phyloP scores from a whole-genome alignment of 1,139 yeast species.

The Yarrowia galli region DNA sequence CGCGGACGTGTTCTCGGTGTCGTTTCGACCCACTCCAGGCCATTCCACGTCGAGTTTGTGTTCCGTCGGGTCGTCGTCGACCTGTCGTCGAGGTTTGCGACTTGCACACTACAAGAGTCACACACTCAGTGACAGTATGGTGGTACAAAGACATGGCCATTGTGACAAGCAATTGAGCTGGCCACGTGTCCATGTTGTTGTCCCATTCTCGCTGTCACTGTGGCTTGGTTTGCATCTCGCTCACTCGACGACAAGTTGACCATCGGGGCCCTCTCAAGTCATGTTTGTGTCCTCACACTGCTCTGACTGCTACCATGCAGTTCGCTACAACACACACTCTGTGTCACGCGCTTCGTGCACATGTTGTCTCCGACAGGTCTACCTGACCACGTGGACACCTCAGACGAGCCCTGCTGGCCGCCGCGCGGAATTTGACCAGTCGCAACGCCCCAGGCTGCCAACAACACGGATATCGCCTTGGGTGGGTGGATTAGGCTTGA shows the following conservation, averaged over 20 bases:
- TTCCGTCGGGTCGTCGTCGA: conserved; percentile 14
- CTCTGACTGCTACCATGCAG: background rate
- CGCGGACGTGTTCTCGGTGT: background rate
- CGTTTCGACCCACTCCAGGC: background rate
- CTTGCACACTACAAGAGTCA: background rate
- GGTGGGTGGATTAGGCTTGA: conserved; percentile 14
- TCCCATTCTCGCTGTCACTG: background rate
- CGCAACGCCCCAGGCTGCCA: background rate
- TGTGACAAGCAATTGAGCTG: conserved; percentile 5
- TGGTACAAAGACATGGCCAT: background rate
- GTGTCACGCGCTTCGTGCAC: too few relatives aligned
- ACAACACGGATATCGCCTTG: background rate
- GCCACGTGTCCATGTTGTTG: background rate
- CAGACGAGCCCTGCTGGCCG: too few relatives aligned
- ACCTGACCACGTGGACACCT: background rate
- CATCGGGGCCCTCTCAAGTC: too few relatives aligned
- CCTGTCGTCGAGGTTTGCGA: conserved; percentile 9
- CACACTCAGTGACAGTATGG: background rate
- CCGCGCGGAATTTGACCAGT: background rate
- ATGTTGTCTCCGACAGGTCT: background rate
- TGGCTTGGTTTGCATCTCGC: background rate
- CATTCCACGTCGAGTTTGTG: background rate
- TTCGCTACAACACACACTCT: background rate
- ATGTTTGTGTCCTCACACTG: too few relatives aligned
- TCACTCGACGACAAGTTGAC: conserved; percentile 11